Percentiles rank a stretch among this genome's conserved stretches.
phyloP scores from a whole-genome alignment of 352 stramenopile species.

The Pythium chondricola region DNA sequence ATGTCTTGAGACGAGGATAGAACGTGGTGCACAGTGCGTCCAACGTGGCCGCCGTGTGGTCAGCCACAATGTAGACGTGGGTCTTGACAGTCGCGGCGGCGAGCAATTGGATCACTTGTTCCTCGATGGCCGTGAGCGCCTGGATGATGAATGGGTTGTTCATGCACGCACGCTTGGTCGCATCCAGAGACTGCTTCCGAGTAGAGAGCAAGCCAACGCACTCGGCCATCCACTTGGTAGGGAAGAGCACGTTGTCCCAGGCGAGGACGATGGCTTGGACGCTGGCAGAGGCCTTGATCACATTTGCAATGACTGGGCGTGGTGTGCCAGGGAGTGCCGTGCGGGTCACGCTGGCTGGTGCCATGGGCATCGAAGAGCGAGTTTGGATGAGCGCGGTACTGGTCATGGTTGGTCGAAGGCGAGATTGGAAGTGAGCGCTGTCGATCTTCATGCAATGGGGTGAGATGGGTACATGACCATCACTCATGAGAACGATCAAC shows the following conservation, averaged over 20 bases:
- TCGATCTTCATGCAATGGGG: not conserved
- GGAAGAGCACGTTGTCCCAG: conserved; percentile 23
- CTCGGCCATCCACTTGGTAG: conserved; percentile 17
- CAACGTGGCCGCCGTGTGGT: not conserved
- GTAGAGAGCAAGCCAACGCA: conserved; percentile 1
- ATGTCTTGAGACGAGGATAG: conserved; percentile 14
- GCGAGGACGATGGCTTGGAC: conserved; percentile 13
- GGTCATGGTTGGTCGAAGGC: conserved; percentile 1
- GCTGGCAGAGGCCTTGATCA: not conserved
- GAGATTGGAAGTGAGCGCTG: conserved; percentile 3
- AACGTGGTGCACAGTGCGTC: conserved; percentile 14
- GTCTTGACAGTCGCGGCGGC: conserved; percentile 1
- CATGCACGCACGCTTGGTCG: conserved; percentile 1
- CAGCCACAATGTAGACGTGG: conserved; percentile 15
- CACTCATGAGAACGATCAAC: not conserved
- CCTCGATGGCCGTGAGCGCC: conserved; percentile 14
- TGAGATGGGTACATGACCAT: conserved; percentile 14
- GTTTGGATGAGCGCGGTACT: conserved; percentile 11
- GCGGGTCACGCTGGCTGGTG: conserved; percentile 1
- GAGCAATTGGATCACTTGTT: conserved; percentile 14
- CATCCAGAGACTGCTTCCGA: conserved; percentile 6
- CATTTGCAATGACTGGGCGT: not conserved
- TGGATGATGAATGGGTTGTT: conserved; percentile 16
- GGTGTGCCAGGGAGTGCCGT: conserved; percentile 7
- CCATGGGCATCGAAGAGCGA: not conserved